Conservation (phyloP, 768 basidiomycete genomes). For the Tricholoma hemisulphureum region DNA sequence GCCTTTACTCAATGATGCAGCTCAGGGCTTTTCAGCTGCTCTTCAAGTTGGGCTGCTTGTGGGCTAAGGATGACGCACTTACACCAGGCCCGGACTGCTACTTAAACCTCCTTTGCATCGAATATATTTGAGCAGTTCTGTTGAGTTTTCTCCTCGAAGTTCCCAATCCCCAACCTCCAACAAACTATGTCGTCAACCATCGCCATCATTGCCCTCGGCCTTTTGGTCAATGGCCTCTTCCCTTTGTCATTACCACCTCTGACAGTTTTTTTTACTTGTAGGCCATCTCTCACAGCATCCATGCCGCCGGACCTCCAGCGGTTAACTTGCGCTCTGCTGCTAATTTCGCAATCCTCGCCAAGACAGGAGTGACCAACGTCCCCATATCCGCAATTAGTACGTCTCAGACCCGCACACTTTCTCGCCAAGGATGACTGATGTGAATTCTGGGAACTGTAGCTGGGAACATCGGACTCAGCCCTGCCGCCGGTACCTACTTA, state of each 20-base stretch:
- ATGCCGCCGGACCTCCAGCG: background rate
- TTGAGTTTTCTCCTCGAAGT: background rate
- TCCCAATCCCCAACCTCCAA: background rate
- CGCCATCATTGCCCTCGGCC: background rate
- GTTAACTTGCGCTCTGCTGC: background rate
- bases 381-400: background rate
- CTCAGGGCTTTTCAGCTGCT: background rate
- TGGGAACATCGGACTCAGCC: slow-evolving; percentile 21
- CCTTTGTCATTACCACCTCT: background rate
- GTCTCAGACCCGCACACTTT: background rate
- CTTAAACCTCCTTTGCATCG: background rate
- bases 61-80: background rate
- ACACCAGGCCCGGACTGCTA: background rate
- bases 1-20: background rate
- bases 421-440: background rate
- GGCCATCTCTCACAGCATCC: background rate
- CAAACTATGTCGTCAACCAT: background rate
- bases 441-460: slow-evolving; percentile 6
- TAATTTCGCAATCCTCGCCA: background rate
- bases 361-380: background rate
- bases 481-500: slow-evolving; percentile 14
- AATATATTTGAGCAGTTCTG: background rate
- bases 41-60: background rate
- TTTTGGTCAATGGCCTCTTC: background rate
- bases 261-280: background rate